Conservation (phyloP, 2,329 filamentous ascomycete species). For the Akanthomyces lecanii region DNA sequence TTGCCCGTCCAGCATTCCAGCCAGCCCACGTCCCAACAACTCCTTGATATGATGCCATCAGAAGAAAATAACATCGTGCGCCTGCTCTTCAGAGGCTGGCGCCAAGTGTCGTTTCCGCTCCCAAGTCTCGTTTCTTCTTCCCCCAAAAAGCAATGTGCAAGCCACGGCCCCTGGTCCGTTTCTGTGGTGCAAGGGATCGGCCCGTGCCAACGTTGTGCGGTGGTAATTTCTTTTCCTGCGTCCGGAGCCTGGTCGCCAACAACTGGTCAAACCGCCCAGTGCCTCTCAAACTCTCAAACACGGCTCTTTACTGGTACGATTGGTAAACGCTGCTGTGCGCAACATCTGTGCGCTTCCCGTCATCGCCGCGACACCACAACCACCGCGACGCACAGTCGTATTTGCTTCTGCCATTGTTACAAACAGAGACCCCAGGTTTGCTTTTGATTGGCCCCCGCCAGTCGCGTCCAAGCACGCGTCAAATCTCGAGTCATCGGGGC, state of each 20-base stretch:
- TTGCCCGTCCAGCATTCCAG: background rate
- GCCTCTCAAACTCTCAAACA: background rate
- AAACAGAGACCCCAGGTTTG: conserved; percentile 1
- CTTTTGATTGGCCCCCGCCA: background rate
- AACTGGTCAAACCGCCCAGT: background rate
- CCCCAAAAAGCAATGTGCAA: background rate
- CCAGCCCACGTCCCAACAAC: background rate
- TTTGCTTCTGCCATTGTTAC: conserved; percentile 12
- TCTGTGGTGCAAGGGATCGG: conserved; percentile 6
- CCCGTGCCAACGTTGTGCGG: conserved; percentile 8
- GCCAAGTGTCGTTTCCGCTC: too few species aligned
- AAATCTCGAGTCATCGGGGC: too few species aligned
- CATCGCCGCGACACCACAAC: background rate
- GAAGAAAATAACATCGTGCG: background rate
- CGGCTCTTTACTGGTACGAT: too few species aligned
- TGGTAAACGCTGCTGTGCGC: background rate
- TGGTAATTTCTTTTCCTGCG: conserved; percentile 4
- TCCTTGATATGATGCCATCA: background rate
- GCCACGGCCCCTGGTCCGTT: background rate
- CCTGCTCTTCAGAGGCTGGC: background rate
- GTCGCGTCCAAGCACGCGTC: background rate
- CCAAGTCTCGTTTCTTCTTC: background rate
- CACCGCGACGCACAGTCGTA: background rate
- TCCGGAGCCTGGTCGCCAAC: background rate
- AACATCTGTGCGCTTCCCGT: background rate